Evolutionary conservation across 179 eudicot genomes (phyloP).

Genomic region (Actinidia polygama): DNA sequence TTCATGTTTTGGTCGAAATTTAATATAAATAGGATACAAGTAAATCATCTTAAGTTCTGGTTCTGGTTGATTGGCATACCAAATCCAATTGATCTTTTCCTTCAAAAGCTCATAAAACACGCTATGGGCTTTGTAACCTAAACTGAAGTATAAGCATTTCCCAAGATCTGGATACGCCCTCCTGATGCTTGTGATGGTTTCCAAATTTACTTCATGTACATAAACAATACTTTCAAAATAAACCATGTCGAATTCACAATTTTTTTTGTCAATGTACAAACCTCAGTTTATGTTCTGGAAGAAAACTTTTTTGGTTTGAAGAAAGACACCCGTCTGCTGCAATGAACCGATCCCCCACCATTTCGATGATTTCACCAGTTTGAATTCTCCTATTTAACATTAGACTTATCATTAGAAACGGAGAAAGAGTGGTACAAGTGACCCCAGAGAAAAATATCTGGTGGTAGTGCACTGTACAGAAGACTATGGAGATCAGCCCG

Average conservation of each 20-base stretch:
- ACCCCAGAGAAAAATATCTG: slow-evolving; percentile 63
- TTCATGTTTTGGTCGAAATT: not conserved
- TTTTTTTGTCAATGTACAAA: not conserved
- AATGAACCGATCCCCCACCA: slow-evolving; percentile 68
- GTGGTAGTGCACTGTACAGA: slow-evolving; percentile 53
- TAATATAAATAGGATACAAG: not conserved
- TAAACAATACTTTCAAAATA: not conserved
- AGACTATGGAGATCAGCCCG: slow-evolving; percentile 89
- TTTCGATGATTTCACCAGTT: slow-evolving; percentile 50
- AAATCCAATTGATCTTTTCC: slow-evolving; percentile 82
- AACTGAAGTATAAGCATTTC: slow-evolving; percentile 71
- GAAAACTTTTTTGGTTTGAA: slow-evolving; percentile 55
- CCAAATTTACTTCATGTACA: slow-evolving; percentile 30
- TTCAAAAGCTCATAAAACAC: slow-evolving; percentile 77
- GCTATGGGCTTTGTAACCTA: slow-evolving; percentile 54
- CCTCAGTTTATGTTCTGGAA: slow-evolving; percentile 75
- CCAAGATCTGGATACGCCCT: slow-evolving; percentile 75
- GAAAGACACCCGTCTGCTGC: slow-evolving; percentile 96
- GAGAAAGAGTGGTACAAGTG: slow-evolving; percentile 62
- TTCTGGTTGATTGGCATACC: slow-evolving; percentile 82
- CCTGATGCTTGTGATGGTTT: slow-evolving; percentile 45
- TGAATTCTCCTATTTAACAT: slow-evolving; percentile 48
- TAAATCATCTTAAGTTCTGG: slow-evolving; percentile 65
- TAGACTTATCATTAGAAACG: slow-evolving; percentile 41
- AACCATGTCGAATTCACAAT: not conserved